Percentiles rank a stretch among this genome's conserved stretches.
Evolutionary conservation across 441 rosid species (phyloP).

Genomic region (Adansonia grandidieri): DNA sequence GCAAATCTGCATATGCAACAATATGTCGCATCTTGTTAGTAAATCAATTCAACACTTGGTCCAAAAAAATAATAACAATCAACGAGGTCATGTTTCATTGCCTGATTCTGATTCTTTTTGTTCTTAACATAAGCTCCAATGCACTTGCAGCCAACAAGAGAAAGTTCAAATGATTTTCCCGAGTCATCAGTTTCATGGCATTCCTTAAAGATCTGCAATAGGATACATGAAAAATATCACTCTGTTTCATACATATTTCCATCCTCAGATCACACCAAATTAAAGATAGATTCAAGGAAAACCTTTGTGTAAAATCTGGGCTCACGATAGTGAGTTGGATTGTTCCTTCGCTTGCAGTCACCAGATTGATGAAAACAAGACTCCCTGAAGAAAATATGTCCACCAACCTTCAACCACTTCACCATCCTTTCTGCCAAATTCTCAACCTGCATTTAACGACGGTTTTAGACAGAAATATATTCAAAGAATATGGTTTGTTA

Average conservation of each 20-base stretch:
- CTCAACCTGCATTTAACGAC: constrained; percentile 18
- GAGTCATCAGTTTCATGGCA: constrained; percentile 56
- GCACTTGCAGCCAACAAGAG: constrained; percentile 86
- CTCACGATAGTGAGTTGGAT: constrained; percentile 97
- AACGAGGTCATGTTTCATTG: background rate
- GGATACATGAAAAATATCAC: background rate
- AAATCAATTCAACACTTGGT: constrained; percentile 19
- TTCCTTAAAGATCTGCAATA: constrained; percentile 78
- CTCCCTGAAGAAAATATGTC: constrained; percentile 90
- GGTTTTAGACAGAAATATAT: background rate
- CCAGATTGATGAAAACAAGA: constrained; percentile 98
- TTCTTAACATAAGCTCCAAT: constrained; percentile 96
- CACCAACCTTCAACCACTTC: constrained; percentile 85
- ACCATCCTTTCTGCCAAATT: constrained; percentile 76
- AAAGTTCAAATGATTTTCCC: constrained; percentile 80
- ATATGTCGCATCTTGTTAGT: constrained; percentile 18
- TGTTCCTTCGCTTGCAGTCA: constrained; percentile 72
- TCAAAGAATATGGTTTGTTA: background rate
- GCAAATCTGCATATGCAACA: constrained; percentile 70
- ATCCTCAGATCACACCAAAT: constrained; percentile 4
- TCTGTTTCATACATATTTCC: background rate
- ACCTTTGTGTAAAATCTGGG: constrained; percentile 97
- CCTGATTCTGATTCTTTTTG: constrained; percentile 99
- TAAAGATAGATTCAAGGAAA: constrained; percentile 14
- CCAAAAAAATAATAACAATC: background rate